Evolutionary conservation across 495 filamentous ascomycete genomes (phyloP), one percentile per base, ranked within the genome.

Genomic region (Tuber microsphaerosporum): DNA sequence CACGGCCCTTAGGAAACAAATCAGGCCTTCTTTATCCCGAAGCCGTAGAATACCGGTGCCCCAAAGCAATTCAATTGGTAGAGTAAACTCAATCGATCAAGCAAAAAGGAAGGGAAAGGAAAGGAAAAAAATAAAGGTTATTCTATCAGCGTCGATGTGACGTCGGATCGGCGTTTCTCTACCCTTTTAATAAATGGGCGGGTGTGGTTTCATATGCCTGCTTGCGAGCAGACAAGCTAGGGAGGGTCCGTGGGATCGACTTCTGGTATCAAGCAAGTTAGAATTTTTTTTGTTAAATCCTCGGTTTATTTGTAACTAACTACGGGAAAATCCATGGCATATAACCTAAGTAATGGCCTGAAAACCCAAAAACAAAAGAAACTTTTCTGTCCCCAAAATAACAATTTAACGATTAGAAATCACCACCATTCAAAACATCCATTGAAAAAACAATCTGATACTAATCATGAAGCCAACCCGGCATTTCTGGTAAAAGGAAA

Each of bases 61-160:
- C 46, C 7, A 48, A 48, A 48, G 0, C 46, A 26, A 56, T 56
- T 14, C 22, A 8, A 14, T 56, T 56, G 48, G 48, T 6, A 51
- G 19, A 22, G 46, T 19, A 22, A 39, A 39, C 31, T 26, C 48
- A 65, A 75, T 22, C 45, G 22, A 73, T 72, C 44, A 65, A 71
- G 68, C 48, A 42, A 39, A 75, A 75, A 71, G 42, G 56, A 45
- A 14, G n/a, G 56, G 43, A 37, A 37, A 37, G 34, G 34, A 37
- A 37, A 37, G 34, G 34, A 37, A 22, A 48, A 48, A 19, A 72
- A 45, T 39, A 71, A 39, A 17, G 70, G 68, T 72, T 44, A 26
- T 56, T 43, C 71, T 51, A 69, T 39, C 51, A 76, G 69, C 41
- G 75, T 71, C 42, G 20, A 37, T 9, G 42, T 71, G 69, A 71